Conservation (phyloP, 2,329 filamentous ascomycete species). For the Fusarium coffeatum region DNA sequence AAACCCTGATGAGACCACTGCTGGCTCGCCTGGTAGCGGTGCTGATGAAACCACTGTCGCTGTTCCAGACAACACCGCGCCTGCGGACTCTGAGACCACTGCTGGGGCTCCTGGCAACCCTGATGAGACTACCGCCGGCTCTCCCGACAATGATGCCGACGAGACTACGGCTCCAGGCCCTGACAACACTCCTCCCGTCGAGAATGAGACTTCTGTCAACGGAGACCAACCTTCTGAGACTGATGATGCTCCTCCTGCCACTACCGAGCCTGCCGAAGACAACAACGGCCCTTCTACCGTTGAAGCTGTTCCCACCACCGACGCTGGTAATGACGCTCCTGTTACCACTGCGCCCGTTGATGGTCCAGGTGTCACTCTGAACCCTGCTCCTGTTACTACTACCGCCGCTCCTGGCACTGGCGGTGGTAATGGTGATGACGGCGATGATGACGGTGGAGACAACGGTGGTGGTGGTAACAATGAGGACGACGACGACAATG, state of each 20-base stretch:
- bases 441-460: too few relatives aligned
- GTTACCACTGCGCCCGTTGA: neutral
- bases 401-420: neutral
- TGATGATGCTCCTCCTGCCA: neutral
- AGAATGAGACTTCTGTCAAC: neutral
- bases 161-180: neutral
- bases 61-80: neutral
- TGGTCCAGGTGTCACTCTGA: neutral
- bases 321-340: neutral
- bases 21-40: neutral
- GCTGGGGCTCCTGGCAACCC: too few relatives aligned
- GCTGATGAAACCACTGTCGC: neutral
- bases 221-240: neutral
- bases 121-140: neutral
- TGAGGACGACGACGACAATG: neutral
- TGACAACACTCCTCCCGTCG: neutral
- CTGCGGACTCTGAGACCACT: accelerated
- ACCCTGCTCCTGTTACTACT: neutral
- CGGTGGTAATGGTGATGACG: neutral
- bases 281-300: neutral
- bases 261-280: neutral
- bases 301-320: neutral
- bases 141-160: neutral
- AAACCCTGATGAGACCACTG: neutral
- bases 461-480: neutral